Percentiles rank a stretch among this genome's conserved stretches.
These are phyloP conservation scores for Suhomyces taliae DNA, from an alignment of 1,139 yeast genomes.

Conservation along the genomic window DNA sequence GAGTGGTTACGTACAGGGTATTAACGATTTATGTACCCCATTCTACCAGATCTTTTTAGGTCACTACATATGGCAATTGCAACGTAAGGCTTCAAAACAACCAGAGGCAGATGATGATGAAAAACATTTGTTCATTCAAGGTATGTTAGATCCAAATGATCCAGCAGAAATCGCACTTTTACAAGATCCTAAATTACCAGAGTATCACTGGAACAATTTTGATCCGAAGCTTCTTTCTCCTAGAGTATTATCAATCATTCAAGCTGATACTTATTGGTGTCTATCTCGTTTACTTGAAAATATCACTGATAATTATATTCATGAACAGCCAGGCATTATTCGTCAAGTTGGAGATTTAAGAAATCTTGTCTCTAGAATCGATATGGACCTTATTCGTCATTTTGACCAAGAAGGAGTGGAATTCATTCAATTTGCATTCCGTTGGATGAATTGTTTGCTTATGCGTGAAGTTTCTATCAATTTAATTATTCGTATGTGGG, in stretches of 20 bases:
- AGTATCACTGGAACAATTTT: slow-evolving; percentile 38
- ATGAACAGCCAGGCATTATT: slow-evolving; percentile 96
- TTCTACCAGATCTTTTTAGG: slow-evolving; percentile 84
- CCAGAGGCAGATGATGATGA: slow-evolving; percentile 26
- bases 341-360: slow-evolving; percentile 83
- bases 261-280: slow-evolving; percentile 98
- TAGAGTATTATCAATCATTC: slow-evolving; percentile 49
- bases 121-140: slow-evolving; percentile 37
- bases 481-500: slow-evolving; percentile 95
- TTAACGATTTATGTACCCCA: slow-evolving; percentile 92
- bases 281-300: slow-evolving; percentile 85
- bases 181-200: slow-evolving; percentile 25
- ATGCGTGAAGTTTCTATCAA: slow-evolving; percentile 88
- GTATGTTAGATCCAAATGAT: slow-evolving; percentile 33
- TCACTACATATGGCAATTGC: slow-evolving; percentile 59
- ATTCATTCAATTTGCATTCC: slow-evolving; percentile 89
- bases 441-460: slow-evolving; percentile 98
- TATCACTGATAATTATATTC: slow-evolving; percentile 94
- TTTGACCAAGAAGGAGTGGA: slow-evolving; percentile 80
- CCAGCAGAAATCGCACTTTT: slow-evolving; percentile 27
- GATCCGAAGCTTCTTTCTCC: slow-evolving; percentile 66
- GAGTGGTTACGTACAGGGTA: slow-evolving; percentile 98
- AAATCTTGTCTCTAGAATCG: slow-evolving; percentile 78
- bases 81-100: slow-evolving; percentile 20
- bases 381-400: slow-evolving; percentile 69